Conservation (phyloP, 495 filamentous ascomycete species). For the Mytilinidion resinicola region DNA sequence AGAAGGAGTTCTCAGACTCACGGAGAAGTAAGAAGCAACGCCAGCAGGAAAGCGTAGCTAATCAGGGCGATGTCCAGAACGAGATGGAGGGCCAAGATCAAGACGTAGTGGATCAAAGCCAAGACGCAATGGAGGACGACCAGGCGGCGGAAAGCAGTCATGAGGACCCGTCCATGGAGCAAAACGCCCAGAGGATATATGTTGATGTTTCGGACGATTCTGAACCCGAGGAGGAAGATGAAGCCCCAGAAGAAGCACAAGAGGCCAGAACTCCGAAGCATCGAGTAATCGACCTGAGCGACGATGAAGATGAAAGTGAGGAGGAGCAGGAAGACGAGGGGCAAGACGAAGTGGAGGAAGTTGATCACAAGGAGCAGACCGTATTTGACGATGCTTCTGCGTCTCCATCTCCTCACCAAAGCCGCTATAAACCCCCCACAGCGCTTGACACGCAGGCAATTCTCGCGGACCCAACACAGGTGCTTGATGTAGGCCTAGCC, state of each 20-base stretch:
- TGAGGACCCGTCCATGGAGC: too few relatives aligned
- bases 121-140: not conserved
- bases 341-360: constrained; percentile 1
- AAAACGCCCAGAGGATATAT: not conserved
- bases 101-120: not conserved
- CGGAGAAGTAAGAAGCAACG: not conserved
- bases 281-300: not conserved
- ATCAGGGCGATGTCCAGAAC: too few relatives aligned
- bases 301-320: not conserved
- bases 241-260: not conserved
- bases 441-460: constrained; percentile 25
- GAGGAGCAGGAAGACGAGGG: not conserved
- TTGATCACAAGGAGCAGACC: not conserved
- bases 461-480: constrained; percentile 16
- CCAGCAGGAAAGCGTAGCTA: not conserved
- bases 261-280: not conserved
- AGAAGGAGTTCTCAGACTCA: not conserved
- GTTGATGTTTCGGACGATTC: not conserved
- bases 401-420: constrained; percentile 12
- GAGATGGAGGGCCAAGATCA: too few relatives aligned
- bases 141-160: not conserved
- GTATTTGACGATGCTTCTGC: not conserved
- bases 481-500: not conserved
- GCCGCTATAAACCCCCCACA: constrained; percentile 6
- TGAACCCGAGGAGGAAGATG: not conserved